Conservation (phyloP, 1,284 basidiomycete species). For the Porogramme epimiltina region DNA sequence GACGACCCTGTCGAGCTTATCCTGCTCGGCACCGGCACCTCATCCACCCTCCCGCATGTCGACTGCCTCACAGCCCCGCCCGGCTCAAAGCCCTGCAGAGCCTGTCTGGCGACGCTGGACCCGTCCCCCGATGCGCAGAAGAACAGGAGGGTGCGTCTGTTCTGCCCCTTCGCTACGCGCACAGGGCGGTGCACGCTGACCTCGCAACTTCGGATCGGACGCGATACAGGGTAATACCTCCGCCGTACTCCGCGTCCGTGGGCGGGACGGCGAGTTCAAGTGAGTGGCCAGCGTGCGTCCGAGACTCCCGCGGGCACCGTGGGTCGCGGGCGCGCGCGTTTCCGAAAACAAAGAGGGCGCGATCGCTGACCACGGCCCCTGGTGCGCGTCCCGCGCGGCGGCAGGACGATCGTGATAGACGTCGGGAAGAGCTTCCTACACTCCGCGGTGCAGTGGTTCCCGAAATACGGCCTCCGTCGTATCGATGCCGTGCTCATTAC, state of each 20-base stretch:
- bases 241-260: conserved; percentile 56
- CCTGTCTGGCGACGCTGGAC: conserved; percentile 71
- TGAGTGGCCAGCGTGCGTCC: conserved; percentile 37
- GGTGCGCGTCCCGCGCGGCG: background rate
- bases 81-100: conserved; percentile 50
- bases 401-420: conserved; percentile 75
- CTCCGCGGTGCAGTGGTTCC: conserved; percentile 80
- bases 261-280: conserved; percentile 51
- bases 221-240: conserved; percentile 64
- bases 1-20: conserved; percentile 53
- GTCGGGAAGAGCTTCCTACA: conserved; percentile 81
- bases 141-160: conserved; percentile 53
- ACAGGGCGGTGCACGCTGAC: background rate
- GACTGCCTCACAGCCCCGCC: conserved; percentile 64
- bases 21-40: conserved; percentile 78
- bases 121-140: conserved; percentile 59
- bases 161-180: background rate
- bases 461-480: conserved; percentile 67
- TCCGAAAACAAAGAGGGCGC: background rate
- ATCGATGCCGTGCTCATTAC: conserved; percentile 83
- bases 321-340: too few relatives aligned
- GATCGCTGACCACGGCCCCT: background rate
- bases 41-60: conserved; percentile 65
- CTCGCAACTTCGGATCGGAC: too few relatives aligned
- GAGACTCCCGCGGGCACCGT: background rate